phyloP scores from a whole-genome alignment of 192 early-diverging fungal genomes.

The Linnemannia zychae region DNA sequence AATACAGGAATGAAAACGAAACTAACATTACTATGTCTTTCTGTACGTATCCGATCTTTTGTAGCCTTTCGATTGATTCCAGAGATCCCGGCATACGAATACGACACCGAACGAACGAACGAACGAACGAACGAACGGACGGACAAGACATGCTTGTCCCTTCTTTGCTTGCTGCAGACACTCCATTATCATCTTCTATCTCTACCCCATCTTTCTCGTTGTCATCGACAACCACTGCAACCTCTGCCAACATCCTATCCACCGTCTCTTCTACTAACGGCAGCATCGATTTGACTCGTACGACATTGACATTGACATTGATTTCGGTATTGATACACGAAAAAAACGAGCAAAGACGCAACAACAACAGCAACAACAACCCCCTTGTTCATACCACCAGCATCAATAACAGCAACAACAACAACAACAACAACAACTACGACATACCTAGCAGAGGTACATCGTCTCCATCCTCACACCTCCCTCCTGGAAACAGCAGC shows the following conservation, averaged over 20 bases:
- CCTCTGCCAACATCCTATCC: neutral
- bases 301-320: neutral
- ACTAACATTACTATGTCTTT: neutral
- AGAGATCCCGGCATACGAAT: neutral
- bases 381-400: neutral
- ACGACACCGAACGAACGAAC: neutral
- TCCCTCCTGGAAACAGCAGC: neutral
- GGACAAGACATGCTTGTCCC: neutral
- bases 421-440: neutral
- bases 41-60: neutral
- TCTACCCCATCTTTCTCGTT: neutral
- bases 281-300: neutral
- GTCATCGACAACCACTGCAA: neutral
- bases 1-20: neutral
- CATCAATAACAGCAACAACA: neutral
- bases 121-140: neutral
- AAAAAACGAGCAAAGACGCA: too few species aligned
- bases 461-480: neutral
- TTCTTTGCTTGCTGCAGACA: neutral
- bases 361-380: neutral
- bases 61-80: neutral
- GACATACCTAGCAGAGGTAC: neutral
- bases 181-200: neutral
- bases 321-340: neutral
- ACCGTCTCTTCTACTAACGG: neutral